Evolutionary conservation across 345 rosid species (phyloP).

Genomic region (Syzygium aromaticum): DNA sequence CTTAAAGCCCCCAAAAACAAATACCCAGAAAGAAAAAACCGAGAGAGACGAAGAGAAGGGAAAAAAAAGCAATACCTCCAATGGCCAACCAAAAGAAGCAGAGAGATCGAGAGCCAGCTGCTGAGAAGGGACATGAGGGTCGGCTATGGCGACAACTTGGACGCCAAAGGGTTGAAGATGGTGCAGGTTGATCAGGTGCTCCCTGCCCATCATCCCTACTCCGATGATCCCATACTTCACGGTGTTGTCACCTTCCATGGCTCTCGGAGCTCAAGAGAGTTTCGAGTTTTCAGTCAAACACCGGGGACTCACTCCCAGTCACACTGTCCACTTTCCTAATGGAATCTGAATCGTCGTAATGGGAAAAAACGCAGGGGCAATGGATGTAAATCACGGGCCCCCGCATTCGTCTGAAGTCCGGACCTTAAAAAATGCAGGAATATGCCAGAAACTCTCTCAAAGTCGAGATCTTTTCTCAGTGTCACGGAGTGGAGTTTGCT

Average conservation of each 20-base stretch:
- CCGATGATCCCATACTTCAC: constrained; percentile 79
- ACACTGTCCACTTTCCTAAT: neutral
- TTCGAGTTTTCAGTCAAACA: neutral
- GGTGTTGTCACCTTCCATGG: neutral
- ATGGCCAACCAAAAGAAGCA: constrained; percentile 51
- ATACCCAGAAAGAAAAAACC: neutral
- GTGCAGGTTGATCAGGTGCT: constrained; percentile 78
- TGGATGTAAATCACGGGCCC: neutral
- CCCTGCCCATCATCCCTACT: constrained; percentile 98
- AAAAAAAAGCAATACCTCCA: constrained; percentile 26
- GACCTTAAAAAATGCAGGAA: neutral
- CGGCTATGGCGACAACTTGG: constrained; percentile 62
- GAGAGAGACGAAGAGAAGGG: neutral
- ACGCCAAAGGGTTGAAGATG: constrained; percentile 65
- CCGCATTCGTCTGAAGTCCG: neutral
- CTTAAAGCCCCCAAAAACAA: neutral
- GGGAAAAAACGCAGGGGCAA: neutral
- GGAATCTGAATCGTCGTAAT: neutral
- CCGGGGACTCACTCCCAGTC: neutral
- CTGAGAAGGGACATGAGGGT: constrained; percentile 78
- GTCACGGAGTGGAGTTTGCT: neutral
- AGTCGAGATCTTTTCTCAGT: neutral
- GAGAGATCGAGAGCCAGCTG: constrained; percentile 49
- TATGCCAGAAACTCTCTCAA: neutral
- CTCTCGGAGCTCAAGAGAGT: neutral